These are phyloP conservation scores for Colletotrichum trifolii DNA, from an alignment of 2,329 filamentous ascomycete genomes.

Conservation along the genomic window DNA sequence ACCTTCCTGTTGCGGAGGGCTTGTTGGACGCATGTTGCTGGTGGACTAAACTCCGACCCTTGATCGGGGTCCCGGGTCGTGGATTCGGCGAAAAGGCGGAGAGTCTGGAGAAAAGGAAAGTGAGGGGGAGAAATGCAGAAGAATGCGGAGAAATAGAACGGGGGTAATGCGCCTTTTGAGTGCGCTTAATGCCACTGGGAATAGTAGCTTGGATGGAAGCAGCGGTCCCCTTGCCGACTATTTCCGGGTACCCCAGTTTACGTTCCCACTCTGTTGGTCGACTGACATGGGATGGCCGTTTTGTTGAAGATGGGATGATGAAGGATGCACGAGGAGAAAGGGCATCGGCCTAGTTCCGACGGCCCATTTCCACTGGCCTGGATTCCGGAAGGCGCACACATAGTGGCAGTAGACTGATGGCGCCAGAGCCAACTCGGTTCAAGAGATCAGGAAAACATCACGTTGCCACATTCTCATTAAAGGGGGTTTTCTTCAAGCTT, in stretches of 20 bases:
- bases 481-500: neutral
- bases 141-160: constrained; percentile 32
- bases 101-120: neutral
- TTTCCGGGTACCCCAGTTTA: constrained; percentile 21
- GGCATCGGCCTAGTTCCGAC: neutral
- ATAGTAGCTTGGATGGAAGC: neutral
- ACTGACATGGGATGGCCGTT: constrained; percentile 18
- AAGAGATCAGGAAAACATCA: too few species aligned
- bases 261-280: constrained; percentile 10
- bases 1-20: neutral
- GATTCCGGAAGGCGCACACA: too few species aligned
- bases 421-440: too few species aligned
- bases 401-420: neutral
- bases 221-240: constrained; percentile 8
- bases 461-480: neutral
- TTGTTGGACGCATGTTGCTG: constrained; percentile 27
- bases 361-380: neutral
- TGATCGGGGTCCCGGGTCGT: constrained; percentile 18
- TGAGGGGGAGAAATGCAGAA: constrained; percentile 32
- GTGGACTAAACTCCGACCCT: constrained; percentile 14
- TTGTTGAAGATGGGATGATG: constrained; percentile 9
- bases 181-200: neutral
- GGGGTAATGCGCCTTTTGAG: constrained; percentile 2
- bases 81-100: constrained; percentile 23
- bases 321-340: neutral